Percentiles rank a stretch among this genome's conserved stretches.
phyloP scores from a whole-genome alignment of 441 rosid species.

The Syzygium malaccense region DNA sequence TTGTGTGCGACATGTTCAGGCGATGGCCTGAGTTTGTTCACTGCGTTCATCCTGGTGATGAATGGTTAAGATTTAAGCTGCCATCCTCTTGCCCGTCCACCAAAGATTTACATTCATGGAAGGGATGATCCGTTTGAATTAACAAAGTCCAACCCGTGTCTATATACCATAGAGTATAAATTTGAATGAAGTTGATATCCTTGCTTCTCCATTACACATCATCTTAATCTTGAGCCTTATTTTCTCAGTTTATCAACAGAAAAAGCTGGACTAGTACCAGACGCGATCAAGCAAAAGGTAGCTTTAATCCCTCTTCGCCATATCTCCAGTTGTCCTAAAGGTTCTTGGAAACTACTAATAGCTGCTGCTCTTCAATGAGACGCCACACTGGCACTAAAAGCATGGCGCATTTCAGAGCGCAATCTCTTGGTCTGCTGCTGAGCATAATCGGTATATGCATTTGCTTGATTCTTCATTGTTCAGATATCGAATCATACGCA shows the following conservation, averaged over 20 bases:
- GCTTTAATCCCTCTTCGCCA: not conserved
- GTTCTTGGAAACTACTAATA: not conserved
- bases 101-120: not conserved
- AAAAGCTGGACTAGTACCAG: not conserved
- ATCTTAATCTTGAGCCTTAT: not conserved
- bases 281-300: not conserved
- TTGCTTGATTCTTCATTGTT: not conserved
- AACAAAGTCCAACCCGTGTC: not conserved
- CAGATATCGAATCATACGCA: not conserved
- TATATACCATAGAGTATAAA: not conserved
- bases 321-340: not conserved
- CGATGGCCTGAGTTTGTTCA: not conserved
- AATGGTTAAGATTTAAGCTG: not conserved
- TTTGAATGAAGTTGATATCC: not conserved
- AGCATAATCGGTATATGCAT: not conserved
- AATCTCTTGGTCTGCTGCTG: not conserved
- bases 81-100: not conserved
- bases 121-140: not conserved
- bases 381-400: not conserved
- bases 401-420: not conserved
- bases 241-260: not conserved
- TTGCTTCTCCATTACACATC: not conserved
- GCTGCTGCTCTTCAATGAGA: not conserved
- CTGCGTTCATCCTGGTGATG: not conserved
- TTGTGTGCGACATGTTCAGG: not conserved